Evolutionary conservation across 208 protist species (phyloP).

Genomic region (Wallacemonas sp.): DNA sequence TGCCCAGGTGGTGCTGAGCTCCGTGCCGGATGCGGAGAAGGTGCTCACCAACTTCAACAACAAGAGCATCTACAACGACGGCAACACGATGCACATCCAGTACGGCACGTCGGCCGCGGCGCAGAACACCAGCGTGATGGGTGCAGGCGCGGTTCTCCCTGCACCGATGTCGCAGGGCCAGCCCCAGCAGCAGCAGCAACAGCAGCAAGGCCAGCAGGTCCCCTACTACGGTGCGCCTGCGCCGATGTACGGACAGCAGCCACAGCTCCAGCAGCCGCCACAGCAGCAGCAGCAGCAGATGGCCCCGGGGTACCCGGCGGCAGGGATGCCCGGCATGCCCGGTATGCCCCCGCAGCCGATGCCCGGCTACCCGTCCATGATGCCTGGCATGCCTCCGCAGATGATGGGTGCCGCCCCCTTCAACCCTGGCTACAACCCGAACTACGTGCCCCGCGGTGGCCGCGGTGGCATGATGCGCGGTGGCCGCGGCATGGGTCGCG

Average conservation of each 20-base stretch:
- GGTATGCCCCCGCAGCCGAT: conserved; percentile 4
- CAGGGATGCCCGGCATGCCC: conserved; percentile 4
- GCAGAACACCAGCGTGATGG: conserved; percentile 10
- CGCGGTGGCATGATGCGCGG: conserved; percentile 12
- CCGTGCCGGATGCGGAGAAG: conserved; percentile 50
- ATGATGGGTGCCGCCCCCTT: conserved; percentile 15
- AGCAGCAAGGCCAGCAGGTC: conserved; percentile 26
- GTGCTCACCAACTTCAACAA: conserved; percentile 74
- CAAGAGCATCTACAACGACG: conserved; percentile 89
- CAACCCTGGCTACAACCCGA: conserved; percentile 45
- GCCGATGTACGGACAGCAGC: conserved; percentile 28
- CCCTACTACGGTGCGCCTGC: conserved; percentile 1
- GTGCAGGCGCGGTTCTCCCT: conserved; percentile 7
- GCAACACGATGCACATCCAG: conserved; percentile 84
- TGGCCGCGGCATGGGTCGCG: conserved; percentile 10
- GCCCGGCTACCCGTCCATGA: conserved; percentile 12
- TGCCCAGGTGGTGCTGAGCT: conserved; percentile 66
- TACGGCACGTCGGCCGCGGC: conserved; percentile 42
- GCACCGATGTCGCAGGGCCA: conserved; percentile 21
- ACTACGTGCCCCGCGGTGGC: conserved; percentile 16
- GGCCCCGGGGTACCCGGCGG: conserved; percentile 5
- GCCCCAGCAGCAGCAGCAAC: conserved; percentile 17
- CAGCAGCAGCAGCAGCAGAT: conserved; percentile 23
- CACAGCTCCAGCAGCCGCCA: too few species aligned
- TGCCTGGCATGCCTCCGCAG: conserved; percentile 18